Base-by-base conservation (phyloP, 2,329 filamentous ascomycete species). In the Ophiostoma himal-ulmi region DNA sequence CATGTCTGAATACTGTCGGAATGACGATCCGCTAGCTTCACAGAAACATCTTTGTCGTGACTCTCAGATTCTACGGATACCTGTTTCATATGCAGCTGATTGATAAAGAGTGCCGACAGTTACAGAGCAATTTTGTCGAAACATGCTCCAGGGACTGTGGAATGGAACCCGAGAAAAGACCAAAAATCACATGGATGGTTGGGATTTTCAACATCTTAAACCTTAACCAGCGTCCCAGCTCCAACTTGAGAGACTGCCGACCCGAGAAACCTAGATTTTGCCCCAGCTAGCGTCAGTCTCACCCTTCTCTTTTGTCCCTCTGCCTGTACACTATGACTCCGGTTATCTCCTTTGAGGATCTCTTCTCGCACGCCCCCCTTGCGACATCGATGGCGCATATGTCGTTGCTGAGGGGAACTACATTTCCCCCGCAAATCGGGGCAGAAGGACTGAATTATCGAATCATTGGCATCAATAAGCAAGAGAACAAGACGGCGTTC, bases 301-400 rank as follows among this genome's bases (percentile, higher is more conserved):
- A 36, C 26, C 11, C 13, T 17, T 62, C 26, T 34, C 2, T 13
- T 30, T n/a, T 26, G 20, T 0, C 11, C 14, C 26, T 14, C 52
- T 17, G 26, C 30, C 30, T 64, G 3, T 34, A 5, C 22, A 20
- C 6, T 36, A 39, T 37, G 34, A 41, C 36, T 64, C 17, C 36
- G 17, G n/a, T 36, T 37, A 66, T 66, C 64, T 22, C 34, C 4
- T 13, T 41, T n/a, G n/a, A 17, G n/a, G 64, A 22, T 66, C 57
- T 36, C 30, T 34, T 64, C 34, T 37, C 34, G 20, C 60, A 64
- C 60, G 60, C 60, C 26, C 30, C 60, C 60, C 64, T 66, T 66
- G 64, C 64, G 64, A 66, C 64, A 66, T 66, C 37, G 64, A 66
- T 66, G 64, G 30, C 26, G 64, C 30, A 66, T 39, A 66, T 66